Conservation (phyloP, 2,329 filamentous ascomycete genomes). For the Biscogniauxia sp. region DNA sequence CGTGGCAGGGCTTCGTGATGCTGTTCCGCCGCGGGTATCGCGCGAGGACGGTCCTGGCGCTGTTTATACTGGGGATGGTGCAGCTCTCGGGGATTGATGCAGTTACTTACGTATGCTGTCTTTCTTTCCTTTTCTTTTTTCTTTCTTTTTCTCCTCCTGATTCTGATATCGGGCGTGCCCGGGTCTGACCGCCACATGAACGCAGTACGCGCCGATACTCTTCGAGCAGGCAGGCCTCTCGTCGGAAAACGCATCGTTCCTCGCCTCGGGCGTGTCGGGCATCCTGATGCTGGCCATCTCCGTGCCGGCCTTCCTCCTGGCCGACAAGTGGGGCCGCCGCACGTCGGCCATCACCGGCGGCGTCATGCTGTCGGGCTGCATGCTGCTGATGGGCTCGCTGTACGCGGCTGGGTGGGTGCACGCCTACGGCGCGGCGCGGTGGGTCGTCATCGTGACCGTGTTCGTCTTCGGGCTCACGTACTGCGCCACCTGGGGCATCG, state of each 20-base stretch:
- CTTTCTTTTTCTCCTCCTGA: neutral
- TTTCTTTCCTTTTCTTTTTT: neutral
- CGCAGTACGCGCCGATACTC: slow-evolving; percentile 57
- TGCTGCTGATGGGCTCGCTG: slow-evolving; percentile 52
- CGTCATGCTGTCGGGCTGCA: slow-evolving; percentile 44
- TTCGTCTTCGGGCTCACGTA: slow-evolving; percentile 49
- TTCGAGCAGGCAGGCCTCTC: slow-evolving; percentile 59
- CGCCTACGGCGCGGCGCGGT: slow-evolving; percentile 39
- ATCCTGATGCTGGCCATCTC: slow-evolving; percentile 58
- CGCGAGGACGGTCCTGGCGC: slow-evolving; percentile 47
- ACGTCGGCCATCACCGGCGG: slow-evolving; percentile 54
- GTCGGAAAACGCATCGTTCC: slow-evolving; percentile 52
- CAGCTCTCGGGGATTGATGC: slow-evolving; percentile 63
- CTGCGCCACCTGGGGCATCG: slow-evolving; percentile 51
- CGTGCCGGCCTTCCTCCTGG: slow-evolving; percentile 53
- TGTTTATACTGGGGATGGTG: slow-evolving; percentile 49
- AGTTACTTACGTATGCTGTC: slow-evolving; percentile 52
- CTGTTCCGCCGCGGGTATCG: slow-evolving; percentile 39
- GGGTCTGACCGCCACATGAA: neutral
- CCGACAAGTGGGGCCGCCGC: slow-evolving; percentile 57
- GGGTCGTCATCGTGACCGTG: slow-evolving; percentile 50
- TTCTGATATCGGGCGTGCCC: neutral
- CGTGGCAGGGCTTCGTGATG: slow-evolving; percentile 32
- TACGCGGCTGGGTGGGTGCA: slow-evolving; percentile 48
- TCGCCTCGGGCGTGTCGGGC: slow-evolving; percentile 60